Conservation (phyloP, 345 rosid species). For the Punica granatum region DNA sequence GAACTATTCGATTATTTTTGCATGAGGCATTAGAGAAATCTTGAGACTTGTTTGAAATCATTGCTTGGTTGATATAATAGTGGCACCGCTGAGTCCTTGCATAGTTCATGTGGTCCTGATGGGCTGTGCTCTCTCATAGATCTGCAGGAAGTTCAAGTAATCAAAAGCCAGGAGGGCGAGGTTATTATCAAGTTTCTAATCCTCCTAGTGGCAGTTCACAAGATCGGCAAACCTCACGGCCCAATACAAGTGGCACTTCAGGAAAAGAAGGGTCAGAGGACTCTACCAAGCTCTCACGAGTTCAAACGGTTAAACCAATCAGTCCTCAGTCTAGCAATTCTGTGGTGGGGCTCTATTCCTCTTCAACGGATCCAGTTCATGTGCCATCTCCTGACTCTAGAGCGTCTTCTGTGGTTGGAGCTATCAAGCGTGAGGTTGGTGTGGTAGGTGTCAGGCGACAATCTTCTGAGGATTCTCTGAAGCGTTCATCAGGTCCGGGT, state of each 20-base stretch:
- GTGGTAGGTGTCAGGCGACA: conserved; percentile 65
- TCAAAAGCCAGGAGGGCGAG: conserved; percentile 28
- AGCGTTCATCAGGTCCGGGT: conserved; percentile 33
- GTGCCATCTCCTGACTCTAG: conserved; percentile 91
- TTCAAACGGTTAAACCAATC: conserved; percentile 27
- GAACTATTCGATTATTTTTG: neutral
- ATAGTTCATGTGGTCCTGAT: neutral
- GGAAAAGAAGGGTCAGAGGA: conserved; percentile 24
- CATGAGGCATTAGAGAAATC: neutral
- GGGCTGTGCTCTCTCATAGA: conserved; percentile 14
- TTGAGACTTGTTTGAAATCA: neutral
- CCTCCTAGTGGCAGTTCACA: conserved; percentile 25
- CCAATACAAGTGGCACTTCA: conserved; percentile 19
- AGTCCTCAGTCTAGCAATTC: conserved; percentile 51
- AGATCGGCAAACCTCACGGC: conserved; percentile 23
- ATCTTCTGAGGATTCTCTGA: conserved; percentile 40
- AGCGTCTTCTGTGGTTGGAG: conserved; percentile 66
- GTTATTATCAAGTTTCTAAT: conserved; percentile 27
- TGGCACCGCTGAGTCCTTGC: neutral
- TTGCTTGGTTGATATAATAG: neutral
- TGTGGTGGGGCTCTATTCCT: conserved; percentile 71
- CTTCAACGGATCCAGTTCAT: conserved; percentile 89
- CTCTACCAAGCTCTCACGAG: conserved; percentile 22
- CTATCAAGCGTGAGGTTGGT: conserved; percentile 91
- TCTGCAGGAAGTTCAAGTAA: conserved; percentile 29